phyloP scores from a whole-genome alignment of 1,284 basidiomycete genomes.

The Rhodotorula sp. region DNA sequence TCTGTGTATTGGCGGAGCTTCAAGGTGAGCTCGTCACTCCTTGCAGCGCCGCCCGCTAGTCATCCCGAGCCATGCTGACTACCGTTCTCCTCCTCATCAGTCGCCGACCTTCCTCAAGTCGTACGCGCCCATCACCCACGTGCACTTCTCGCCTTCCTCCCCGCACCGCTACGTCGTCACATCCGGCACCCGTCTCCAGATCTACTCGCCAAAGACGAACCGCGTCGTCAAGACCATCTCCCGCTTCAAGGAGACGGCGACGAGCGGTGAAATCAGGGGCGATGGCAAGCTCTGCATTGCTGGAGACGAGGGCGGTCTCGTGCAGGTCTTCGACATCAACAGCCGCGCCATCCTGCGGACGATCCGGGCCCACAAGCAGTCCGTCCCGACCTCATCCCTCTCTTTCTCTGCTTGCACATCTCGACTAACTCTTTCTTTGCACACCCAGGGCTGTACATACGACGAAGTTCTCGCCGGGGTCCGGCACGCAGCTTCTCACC shows the following conservation, averaged over 20 bases:
- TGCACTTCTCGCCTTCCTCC: slow-evolving; percentile 80
- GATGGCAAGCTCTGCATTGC: slow-evolving; percentile 96
- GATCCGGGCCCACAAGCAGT: slow-evolving; percentile 86
- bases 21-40: slow-evolving; percentile 17
- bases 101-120: slow-evolving; percentile 89
- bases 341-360: slow-evolving; percentile 91
- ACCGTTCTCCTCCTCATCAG: slow-evolving; percentile 45
- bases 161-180: slow-evolving; percentile 95
- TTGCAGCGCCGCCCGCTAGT: no score
- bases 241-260: slow-evolving; percentile 92
- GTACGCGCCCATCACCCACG: slow-evolving; percentile 86
- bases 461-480: slow-evolving; percentile 76
- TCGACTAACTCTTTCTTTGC: neutral
- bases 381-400: slow-evolving; percentile 37
- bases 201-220: slow-evolving; percentile 93
- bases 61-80: neutral
- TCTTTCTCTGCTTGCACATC: neutral
- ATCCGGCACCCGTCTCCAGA: slow-evolving; percentile 87
- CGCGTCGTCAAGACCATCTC: slow-evolving; percentile 95
- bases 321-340: slow-evolving; percentile 95
- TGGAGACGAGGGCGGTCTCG: slow-evolving; percentile 87
- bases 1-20: slow-evolving; percentile 40
- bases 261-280: slow-evolving; percentile 78
- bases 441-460: slow-evolving; percentile 76
- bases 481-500: slow-evolving; percentile 67